phyloP scores from a whole-genome alignment of 345 rosid genomes.

The Eucalyptus shirleyi region DNA sequence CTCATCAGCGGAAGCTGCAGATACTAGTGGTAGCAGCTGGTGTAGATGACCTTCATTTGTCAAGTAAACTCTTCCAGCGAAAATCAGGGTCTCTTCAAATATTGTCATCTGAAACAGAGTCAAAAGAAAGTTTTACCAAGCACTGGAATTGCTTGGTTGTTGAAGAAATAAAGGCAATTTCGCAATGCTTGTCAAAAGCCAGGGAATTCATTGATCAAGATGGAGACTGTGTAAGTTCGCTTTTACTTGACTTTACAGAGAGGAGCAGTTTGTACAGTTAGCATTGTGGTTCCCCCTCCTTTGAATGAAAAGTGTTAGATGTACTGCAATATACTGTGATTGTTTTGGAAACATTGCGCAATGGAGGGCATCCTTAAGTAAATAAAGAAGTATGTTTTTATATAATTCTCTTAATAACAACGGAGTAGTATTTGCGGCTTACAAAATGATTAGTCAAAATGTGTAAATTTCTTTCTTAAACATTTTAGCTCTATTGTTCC shows the following conservation, averaged over 20 bases:
- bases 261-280: background rate
- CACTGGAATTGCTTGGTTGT: conserved; percentile 46
- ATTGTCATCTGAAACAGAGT: conserved; percentile 17
- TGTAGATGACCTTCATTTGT: conserved; percentile 21
- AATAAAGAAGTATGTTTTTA: background rate
- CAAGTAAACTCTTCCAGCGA: conserved; percentile 13
- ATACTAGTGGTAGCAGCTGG: conserved; percentile 50
- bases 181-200: conserved; percentile 42
- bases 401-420: background rate
- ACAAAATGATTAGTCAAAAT: background rate
- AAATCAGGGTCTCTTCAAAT: conserved; percentile 9
- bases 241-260: background rate
- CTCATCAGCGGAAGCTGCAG: conserved; percentile 76
- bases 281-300: background rate
- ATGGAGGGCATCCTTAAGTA: background rate
- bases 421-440: background rate
- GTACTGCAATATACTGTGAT: background rate
- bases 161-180: conserved; percentile 75
- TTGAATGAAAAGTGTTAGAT: background rate
- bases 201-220: conserved; percentile 47
- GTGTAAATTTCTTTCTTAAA: background rate
- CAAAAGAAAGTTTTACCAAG: conserved; percentile 28
- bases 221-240: conserved; percentile 45
- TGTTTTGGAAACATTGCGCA: background rate
- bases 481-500: background rate